Conservation (phyloP, 2,329 filamentous ascomycete species). For the Mollisia scopiformis region DNA sequence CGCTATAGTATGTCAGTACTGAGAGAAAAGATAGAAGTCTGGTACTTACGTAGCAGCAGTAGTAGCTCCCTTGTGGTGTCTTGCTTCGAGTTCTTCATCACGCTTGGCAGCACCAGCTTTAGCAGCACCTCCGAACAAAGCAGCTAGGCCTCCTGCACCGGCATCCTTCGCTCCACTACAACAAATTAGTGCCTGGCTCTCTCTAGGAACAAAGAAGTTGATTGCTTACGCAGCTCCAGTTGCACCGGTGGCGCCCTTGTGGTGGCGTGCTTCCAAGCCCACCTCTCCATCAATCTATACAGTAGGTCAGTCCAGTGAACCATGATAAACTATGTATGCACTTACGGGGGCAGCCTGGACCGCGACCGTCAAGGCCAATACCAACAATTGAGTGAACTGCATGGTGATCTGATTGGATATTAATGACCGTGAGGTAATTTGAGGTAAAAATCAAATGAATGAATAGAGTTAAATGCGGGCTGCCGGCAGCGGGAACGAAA, state of each 20-base stretch:
- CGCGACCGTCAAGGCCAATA: slow-evolving; percentile 14
- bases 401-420: slow-evolving; percentile 7
- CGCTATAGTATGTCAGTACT: no score
- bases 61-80: no score
- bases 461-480: not conserved
- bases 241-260: slow-evolving; percentile 14
- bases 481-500: slow-evolving; percentile 2
- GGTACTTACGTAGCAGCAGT: no score
- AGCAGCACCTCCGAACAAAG: slow-evolving; percentile 7
- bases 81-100: no score
- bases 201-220: no score
- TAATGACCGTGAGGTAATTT: not conserved
- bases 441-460: slow-evolving; percentile 1
- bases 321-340: no score
- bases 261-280: slow-evolving; percentile 14
- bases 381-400: slow-evolving; percentile 17
- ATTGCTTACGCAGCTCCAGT: slow-evolving; percentile 3
- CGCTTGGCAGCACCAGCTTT: no score
- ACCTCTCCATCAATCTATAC: not conserved
- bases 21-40: no score
- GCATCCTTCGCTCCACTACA: not conserved
- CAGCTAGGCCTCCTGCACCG: slow-evolving; percentile 3
- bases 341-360: slow-evolving; percentile 16
- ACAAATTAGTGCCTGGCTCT: no score
- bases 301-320: no score